Evolutionary conservation across 257 asterid species (phyloP).

Genomic region (Ocimum tenuiflorum): DNA sequence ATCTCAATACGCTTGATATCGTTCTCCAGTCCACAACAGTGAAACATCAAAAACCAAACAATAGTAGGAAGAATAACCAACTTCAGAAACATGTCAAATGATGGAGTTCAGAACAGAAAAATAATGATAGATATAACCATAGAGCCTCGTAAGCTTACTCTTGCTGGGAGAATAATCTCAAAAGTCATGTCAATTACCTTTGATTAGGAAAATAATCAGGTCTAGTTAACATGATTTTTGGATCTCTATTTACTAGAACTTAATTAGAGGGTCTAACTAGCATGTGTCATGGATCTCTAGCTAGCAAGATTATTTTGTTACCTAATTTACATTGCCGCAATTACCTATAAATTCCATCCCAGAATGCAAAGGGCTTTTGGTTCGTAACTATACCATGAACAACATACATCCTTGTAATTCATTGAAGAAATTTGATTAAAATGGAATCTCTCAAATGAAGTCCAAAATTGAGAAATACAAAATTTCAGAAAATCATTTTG

Average conservation of each 20-base stretch:
- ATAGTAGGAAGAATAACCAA: neutral
- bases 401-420: neutral
- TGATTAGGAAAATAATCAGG: neutral
- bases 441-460: neutral
- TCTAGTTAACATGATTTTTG: neutral
- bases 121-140: neutral
- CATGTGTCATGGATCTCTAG: neutral
- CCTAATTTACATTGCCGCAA: neutral
- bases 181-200: neutral
- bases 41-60: constrained; percentile 2
- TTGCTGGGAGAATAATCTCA: neutral
- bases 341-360: no score
- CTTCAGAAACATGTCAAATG: neutral
- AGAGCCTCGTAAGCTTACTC: neutral
- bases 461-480: neutral
- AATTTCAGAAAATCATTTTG: neutral
- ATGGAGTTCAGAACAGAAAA: neutral
- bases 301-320: neutral
- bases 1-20: neutral
- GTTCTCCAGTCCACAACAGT: neutral
- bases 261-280: neutral
- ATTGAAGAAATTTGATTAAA: neutral
- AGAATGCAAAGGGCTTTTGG: no score
- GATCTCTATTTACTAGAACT: neutral
- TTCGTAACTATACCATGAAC: neutral